Percentiles rank a stretch among this genome's conserved stretches.
phyloP scores from a whole-genome alignment of 2,329 filamentous ascomycete genomes.

The Stemphylium lycopersici region DNA sequence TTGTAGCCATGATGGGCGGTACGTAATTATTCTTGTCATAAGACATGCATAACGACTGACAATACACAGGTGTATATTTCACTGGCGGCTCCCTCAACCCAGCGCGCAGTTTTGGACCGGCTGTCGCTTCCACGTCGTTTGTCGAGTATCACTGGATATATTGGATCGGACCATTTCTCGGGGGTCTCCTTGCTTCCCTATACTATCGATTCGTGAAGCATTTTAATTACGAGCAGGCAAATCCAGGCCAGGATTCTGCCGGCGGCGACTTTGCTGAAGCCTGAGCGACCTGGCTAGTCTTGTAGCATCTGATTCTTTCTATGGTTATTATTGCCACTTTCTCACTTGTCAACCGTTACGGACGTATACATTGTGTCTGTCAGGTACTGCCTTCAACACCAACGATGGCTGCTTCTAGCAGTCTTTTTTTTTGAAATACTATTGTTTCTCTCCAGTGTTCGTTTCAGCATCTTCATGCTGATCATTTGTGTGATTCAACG shows the following conservation, averaged over 20 bases:
- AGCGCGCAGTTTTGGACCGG: constrained; percentile 52
- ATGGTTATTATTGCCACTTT: too few species aligned
- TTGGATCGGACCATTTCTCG: constrained; percentile 53
- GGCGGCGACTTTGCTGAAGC: constrained; percentile 6
- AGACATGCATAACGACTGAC: neutral
- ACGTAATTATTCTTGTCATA: constrained; percentile 1
- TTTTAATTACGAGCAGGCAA: constrained; percentile 37
- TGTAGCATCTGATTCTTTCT: too few species aligned
- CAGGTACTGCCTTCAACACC: too few species aligned
- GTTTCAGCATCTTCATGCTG: neutral
- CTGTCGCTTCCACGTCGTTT: constrained; percentile 47
- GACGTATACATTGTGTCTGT: too few species aligned
- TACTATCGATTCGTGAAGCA: constrained; percentile 55
- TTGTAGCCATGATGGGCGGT: constrained; percentile 38
- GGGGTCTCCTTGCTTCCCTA: constrained; percentile 51
- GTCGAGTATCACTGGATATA: constrained; percentile 46
- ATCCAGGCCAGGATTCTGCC: constrained; percentile 33
- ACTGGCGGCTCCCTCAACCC: constrained; percentile 54
- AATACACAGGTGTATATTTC: constrained; percentile 42
- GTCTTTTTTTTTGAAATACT: too few species aligned
- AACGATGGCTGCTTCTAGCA: too few species aligned
- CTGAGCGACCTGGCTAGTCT: neutral
- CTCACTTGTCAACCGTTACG: too few species aligned
- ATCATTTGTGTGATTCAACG: too few species aligned
- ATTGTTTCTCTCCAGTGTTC: neutral